A percentile compares a stretch with the other conserved stretches of the same genome.
Evolutionary conservation across 768 basidiomycete genomes (phyloP).

Genomic region (Termitomyces heimii): DNA sequence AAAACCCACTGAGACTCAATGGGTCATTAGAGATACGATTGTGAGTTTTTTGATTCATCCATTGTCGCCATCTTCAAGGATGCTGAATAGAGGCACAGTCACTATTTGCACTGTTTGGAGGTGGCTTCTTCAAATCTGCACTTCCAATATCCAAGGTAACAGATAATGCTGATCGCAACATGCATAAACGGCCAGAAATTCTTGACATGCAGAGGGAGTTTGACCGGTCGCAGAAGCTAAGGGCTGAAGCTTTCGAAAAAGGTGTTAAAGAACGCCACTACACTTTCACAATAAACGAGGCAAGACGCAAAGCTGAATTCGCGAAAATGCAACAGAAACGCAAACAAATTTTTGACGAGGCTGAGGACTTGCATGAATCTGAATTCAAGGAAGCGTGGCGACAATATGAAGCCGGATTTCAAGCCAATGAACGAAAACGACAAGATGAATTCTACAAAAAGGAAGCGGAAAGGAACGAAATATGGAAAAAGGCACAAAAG

Average conservation of each 20-base stretch:
- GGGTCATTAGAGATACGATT: background rate
- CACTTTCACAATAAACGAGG: constrained; percentile 3
- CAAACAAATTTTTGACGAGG: background rate
- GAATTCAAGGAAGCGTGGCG: background rate
- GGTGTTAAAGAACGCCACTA: background rate
- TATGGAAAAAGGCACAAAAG: background rate
- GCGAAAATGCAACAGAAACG: background rate
- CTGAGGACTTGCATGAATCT: background rate
- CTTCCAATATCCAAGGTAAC: background rate
- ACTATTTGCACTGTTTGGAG: background rate
- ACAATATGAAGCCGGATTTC: background rate
- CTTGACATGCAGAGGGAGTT: background rate
- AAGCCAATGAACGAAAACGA: background rate
- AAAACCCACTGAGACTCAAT: background rate
- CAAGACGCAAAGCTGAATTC: background rate
- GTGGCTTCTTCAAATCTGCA: background rate
- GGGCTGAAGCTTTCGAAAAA: constrained; percentile 1
- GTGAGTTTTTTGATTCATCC: background rate
- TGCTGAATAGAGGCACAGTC: background rate
- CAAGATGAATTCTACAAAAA: background rate
- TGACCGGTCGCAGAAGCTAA: background rate
- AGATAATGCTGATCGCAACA: background rate
- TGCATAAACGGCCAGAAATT: no score
- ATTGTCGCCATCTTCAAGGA: background rate
- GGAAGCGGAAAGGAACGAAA: background rate